Base-by-base conservation (phyloP, 2,329 filamentous ascomycete genomes). In the Fusarium sp. region DNA sequence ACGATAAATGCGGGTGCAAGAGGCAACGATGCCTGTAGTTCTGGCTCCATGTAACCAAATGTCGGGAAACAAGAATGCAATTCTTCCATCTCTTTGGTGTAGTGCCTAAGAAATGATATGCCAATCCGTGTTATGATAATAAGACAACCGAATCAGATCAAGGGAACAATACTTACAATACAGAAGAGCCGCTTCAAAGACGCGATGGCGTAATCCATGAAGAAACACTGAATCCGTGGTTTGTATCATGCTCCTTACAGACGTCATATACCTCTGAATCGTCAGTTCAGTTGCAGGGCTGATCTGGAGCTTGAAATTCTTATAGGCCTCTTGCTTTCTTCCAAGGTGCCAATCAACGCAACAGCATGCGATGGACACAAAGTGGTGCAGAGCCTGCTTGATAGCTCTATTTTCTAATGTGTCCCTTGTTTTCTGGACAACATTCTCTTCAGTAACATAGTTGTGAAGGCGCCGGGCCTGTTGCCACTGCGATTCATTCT, bases 381-480 rank as follows among this genome's bases (percentile, higher is more conserved):
- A 50, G 1, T 6, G 3, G 0, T 8, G 18, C 8, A 41, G 8
- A 15, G 23, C 48, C 6, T 11, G 2, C 36, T 42, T 42, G 0
- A 4, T 3, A 7, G 23, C 41, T 15, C 11, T 21, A 7, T 23
- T n/a, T 11, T 42, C 25, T 9, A 42, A 3, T 29, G 31, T 2
- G 0, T 33, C 25, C 4, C 18, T 42, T 14, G 25, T 51, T 15
- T 29, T 51, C 1, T 51, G 18, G 0, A 21, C 8, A 6, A 23
- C 5, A 6, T 23, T 11, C 4, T 41, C 36, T 9, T 18, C 25
- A 17, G 36, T 42, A 15, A 1, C 15, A 0, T 51, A 51, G 5
- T 8, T 1, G 8, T 50, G 23, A 6, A 41, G 6, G 0, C n/a
- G 3, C 2, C 14, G 21, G 15, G 47, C 2, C 2, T 9, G 14